Base-by-base conservation (phyloP, 148 eudicot species). In the Tetragonia tetragonoides region DNA sequence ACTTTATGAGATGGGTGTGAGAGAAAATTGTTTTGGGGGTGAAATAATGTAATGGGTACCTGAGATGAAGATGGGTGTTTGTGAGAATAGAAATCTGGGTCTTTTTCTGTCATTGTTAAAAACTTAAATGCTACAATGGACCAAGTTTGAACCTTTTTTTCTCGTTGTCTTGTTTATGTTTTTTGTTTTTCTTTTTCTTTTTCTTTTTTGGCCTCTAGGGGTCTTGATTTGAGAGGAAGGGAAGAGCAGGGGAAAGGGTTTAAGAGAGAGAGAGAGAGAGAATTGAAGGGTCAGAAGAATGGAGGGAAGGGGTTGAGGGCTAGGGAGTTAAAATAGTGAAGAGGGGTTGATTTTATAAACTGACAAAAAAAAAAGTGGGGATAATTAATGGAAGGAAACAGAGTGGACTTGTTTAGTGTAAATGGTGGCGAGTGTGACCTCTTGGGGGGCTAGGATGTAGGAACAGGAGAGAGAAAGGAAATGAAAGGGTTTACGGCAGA, bases 41-140 rank as follows among this genome's bases (percentile, higher is more conserved):
- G 24, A 47, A 46, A 38, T 2, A 10, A 17, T 18, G 10, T 11
- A 62, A 21, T 23, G 53, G 62, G 42, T 82, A 93, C 97, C 90
- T 90, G 97, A 66, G 92, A 75, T 6, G 86, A 73, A n/a, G 97
- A 84, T 61, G 94, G 94, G 80, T 81, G 68, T 70, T 88, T 89
- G 86, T 89, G 90, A 34, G 93, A 86, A 38, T 47, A 63, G 67
- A 90, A 90, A 34, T 85, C 92, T 3, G 81, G 85, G 80, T 84
- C 81, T 74, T 89, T 87, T 57, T 89, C 91, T 14, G 77, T 85
- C 92, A 88, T 85, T 78, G 57, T 71, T 73, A 38, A 11, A 11
- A 23, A 1, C 12, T 4, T n/a, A 53, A 40, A 28, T 28, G 34
- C 34, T 28, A 28, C 34, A 28, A 28, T 28, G 34, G 34, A 28